A percentile compares a stretch with the other conserved stretches of the same genome.
Evolutionary conservation across 2,329 filamentous ascomycete species (phyloP).

Genomic region (Rutstroemia sydowiana): DNA sequence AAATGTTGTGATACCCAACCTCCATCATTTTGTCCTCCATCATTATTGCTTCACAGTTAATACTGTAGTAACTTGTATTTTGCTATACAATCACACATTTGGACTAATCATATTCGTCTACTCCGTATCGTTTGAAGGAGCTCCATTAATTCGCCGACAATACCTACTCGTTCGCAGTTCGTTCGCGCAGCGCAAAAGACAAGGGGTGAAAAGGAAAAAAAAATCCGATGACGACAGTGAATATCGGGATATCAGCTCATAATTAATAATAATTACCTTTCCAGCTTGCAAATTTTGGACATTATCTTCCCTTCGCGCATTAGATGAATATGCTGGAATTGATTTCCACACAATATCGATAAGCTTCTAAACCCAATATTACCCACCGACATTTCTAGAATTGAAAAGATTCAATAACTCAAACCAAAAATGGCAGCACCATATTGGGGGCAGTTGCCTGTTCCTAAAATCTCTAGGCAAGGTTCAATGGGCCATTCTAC

Average conservation of each 20-base stretch:
- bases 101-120: conserved; percentile 1
- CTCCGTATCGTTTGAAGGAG: conserved; percentile 1
- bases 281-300: too few species aligned
- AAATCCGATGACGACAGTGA: conserved; percentile 15
- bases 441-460: conserved; percentile 53
- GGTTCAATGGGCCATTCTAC: conserved; percentile 32
- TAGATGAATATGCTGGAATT: not conserved
- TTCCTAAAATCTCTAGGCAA: conserved; percentile 35
- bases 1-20: conserved; percentile 10
- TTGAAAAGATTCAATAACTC: not conserved
- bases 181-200: conserved; percentile 13
- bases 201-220: conserved; percentile 10
- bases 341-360: not conserved
- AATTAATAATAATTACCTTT: too few species aligned
- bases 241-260: conserved; percentile 10
- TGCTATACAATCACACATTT: conserved; percentile 6
- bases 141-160: conserved; percentile 6
- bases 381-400: not conserved
- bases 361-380: not conserved
- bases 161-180: conserved; percentile 7
- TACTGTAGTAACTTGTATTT: not conserved
- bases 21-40: conserved; percentile 4
- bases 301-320: not conserved
- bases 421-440: conserved; percentile 16
- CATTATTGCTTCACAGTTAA: not conserved